Conservation (phyloP, 2,329 filamentous ascomycete genomes). For the Fusarium piperis region DNA sequence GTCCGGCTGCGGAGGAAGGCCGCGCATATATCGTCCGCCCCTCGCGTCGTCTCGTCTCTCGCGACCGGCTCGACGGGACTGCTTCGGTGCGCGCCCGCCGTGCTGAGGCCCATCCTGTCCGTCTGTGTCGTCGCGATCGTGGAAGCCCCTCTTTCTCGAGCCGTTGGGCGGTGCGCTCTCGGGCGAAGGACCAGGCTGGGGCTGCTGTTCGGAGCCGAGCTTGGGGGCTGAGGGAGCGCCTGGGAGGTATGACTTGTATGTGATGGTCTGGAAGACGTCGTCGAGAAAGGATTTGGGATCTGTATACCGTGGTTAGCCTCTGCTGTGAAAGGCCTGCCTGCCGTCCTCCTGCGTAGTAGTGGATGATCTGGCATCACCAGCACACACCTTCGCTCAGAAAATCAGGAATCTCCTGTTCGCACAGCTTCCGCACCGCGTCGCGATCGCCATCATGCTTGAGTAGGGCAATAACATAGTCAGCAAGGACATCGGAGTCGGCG, state of each 20-base stretch:
- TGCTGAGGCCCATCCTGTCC: conserved; percentile 25
- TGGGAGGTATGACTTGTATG: conserved; percentile 69
- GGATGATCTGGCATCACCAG: background rate
- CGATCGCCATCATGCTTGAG: conserved; percentile 74
- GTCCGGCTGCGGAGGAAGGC: conserved; percentile 27
- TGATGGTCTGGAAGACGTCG: conserved; percentile 74
- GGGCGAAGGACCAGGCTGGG: conserved; percentile 27
- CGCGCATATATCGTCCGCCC: conserved; percentile 29
- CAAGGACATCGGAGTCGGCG: conserved; percentile 82
- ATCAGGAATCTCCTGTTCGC: conserved; percentile 77
- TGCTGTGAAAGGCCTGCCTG: background rate
- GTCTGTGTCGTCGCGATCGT: conserved; percentile 43
- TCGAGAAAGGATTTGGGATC: conserved; percentile 67
- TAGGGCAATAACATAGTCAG: conserved; percentile 85
- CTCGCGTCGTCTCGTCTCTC: conserved; percentile 40
- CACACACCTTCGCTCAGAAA: conserved; percentile 73
- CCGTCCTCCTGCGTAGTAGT: background rate
- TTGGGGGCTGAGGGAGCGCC: conserved; percentile 58
- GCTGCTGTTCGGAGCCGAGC: conserved; percentile 14
- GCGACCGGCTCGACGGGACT: conserved; percentile 63
- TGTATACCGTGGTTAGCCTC: conserved; percentile 30
- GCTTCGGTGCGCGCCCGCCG: conserved; percentile 64
- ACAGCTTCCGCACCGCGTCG: conserved; percentile 72
- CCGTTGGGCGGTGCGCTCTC: conserved; percentile 25
- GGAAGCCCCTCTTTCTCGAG: conserved; percentile 50